phyloP scores from a whole-genome alignment of 139 green algal genomes.

The Nannochloris sp. region DNA sequence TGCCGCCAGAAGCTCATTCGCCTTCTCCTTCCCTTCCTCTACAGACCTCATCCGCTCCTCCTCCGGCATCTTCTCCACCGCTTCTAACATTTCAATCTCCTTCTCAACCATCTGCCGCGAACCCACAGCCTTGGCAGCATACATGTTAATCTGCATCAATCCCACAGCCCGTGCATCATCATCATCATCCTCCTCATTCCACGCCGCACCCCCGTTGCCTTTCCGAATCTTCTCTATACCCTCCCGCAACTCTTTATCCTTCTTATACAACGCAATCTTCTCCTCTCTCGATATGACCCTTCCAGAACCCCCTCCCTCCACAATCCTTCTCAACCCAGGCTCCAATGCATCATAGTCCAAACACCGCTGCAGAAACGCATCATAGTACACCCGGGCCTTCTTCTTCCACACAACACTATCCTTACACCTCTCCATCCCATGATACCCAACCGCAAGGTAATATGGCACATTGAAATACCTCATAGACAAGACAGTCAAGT shows the following conservation, averaged over 20 bases:
- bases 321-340: constrained; percentile 35
- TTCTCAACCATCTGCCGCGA: constrained; percentile 26
- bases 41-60: constrained; percentile 21
- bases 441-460: constrained; percentile 19
- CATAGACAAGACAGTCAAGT: constrained; percentile 50
- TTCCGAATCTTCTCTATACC: constrained; percentile 1
- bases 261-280: constrained; percentile 58
- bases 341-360: constrained; percentile 23
- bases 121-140: constrained; percentile 36
- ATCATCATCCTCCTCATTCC: constrained; percentile 37
- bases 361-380: constrained; percentile 21
- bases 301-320: too few species aligned
- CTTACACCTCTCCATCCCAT: constrained; percentile 2
- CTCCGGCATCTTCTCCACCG: constrained; percentile 23
- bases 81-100: constrained; percentile 48
- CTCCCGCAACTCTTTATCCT: constrained; percentile 30
- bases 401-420: neutral
- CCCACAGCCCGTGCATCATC: constrained; percentile 42
- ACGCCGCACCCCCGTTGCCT: neutral
- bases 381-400: neutral
- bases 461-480: constrained; percentile 53
- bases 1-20: constrained; percentile 19
- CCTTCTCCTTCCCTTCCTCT: constrained; percentile 10
- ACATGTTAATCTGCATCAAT: constrained; percentile 36
- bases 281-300: constrained; percentile 5